Evolutionary conservation across 179 eudicot genomes (phyloP).

Genomic region (Beta lomatogona): DNA sequence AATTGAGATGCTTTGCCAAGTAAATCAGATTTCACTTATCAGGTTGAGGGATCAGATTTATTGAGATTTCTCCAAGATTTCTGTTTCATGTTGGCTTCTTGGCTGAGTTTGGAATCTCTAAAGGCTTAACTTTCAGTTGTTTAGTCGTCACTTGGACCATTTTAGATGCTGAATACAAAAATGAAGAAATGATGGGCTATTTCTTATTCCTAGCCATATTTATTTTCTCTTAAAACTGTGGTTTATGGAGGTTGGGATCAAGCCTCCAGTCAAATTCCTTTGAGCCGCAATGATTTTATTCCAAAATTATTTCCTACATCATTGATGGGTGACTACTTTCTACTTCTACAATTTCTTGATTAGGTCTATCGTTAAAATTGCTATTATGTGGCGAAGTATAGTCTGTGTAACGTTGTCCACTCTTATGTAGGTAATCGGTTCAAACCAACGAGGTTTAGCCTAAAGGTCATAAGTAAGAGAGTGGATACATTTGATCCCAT

Average conservation of each 20-base stretch:
- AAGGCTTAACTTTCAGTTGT: slow-evolving; percentile 17
- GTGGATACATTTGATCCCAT: neutral
- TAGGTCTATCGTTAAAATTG: neutral
- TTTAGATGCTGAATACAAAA: neutral
- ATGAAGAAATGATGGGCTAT: slow-evolving; percentile 5
- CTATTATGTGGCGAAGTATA: neutral
- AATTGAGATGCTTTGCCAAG: slow-evolving; percentile 19
- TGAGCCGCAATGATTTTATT: neutral
- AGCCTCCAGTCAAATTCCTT: neutral
- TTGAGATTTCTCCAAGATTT: slow-evolving; percentile 3
- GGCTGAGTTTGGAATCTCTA: slow-evolving; percentile 8
- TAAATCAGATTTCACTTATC: slow-evolving; percentile 8
- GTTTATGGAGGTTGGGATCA: neutral
- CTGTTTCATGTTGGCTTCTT: slow-evolving; percentile 11
- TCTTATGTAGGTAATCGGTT: neutral
- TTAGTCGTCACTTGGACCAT: slow-evolving; percentile 14
- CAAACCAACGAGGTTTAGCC: neutral
- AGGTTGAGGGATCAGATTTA: slow-evolving; percentile 13
- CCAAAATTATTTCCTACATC: neutral
- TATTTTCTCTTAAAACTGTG: neutral
- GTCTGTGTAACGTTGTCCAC: neutral
- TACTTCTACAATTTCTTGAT: neutral
- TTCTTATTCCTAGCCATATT: neutral
- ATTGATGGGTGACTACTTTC: neutral
- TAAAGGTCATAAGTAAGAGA: neutral